A percentile compares a stretch with the other conserved stretches of the same genome.
These are phyloP conservation scores for Macadamia integrifolia DNA, from an alignment of 164 flowering plant genomes.

Conservation along the genomic window DNA sequence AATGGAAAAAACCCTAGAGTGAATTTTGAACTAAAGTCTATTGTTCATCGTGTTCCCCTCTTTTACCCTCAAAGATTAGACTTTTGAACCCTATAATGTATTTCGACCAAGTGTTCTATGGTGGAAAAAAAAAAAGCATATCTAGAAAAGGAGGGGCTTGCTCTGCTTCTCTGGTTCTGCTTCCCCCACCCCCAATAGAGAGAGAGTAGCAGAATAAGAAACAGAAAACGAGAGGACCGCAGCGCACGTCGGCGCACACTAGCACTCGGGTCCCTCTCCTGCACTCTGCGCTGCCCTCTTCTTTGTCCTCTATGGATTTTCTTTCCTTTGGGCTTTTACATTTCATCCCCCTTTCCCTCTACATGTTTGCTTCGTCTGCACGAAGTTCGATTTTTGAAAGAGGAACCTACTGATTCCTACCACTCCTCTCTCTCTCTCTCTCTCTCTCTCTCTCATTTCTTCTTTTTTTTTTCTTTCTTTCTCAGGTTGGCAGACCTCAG, in stretches of 20 bases:
- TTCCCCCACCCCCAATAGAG: neutral
- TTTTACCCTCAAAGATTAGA: no score
- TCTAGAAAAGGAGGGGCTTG: neutral
- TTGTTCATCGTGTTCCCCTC: no score
- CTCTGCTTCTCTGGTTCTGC: neutral
- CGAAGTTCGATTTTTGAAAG: slow-evolving; percentile 9
- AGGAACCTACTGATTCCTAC: neutral
- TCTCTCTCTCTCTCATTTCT: no score
- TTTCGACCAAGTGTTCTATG: neutral
- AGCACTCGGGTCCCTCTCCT: neutral
- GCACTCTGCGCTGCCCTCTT: neutral
- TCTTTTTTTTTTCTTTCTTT: neutral
- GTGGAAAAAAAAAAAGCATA: neutral
- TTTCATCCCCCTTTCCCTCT: neutral
- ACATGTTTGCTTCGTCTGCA: slow-evolving; percentile 11
- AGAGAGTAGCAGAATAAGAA: neutral
- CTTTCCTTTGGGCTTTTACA: neutral
- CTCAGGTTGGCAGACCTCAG: slow-evolving; percentile 16
- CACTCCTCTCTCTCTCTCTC: neutral
- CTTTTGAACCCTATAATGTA: no score
- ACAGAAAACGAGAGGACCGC: neutral
- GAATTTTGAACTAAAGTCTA: no score
- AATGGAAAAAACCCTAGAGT: no score
- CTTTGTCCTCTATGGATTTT: neutral
- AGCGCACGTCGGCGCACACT: neutral